Percentiles rank a stretch among this genome's conserved stretches.
These are phyloP conservation scores for Coelastrella sp. DNA, from an alignment of 139 green algal species.

Conservation along the genomic window DNA sequence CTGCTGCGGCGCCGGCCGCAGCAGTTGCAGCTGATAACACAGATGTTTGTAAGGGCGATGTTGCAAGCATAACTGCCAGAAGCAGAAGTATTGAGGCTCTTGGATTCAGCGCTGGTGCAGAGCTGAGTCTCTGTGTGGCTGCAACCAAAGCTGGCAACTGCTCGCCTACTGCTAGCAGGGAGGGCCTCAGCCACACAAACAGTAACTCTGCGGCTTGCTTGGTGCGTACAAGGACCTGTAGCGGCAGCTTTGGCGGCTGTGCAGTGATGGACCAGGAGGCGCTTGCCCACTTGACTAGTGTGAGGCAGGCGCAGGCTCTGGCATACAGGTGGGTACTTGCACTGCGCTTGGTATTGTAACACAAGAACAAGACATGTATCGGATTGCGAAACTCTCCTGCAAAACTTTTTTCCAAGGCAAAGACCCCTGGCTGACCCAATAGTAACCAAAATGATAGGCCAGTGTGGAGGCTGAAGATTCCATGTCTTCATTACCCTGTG, in stretches of 20 bases:
- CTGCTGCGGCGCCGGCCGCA: background rate
- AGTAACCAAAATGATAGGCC: no score
- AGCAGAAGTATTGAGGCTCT: background rate
- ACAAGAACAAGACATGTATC: no score
- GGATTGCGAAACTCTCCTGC: no score
- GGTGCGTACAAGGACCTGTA: background rate
- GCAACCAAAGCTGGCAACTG: no score
- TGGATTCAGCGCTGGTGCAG: no score
- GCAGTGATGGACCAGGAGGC: background rate
- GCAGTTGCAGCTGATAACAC: background rate
- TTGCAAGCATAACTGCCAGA: background rate
- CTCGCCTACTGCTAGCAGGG: background rate
- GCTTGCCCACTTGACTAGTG: background rate
- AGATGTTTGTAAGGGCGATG: no score
- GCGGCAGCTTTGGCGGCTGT: background rate
- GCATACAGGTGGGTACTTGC: conserved; percentile 6
- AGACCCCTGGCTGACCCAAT: no score
- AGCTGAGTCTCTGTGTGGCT: no score
- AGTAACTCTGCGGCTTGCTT: background rate
- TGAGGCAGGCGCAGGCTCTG: conserved; percentile 7
- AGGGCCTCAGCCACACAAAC: background rate
- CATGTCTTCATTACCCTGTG: no score
- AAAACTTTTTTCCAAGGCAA: no score
- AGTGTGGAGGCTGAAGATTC: background rate
- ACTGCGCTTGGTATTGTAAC: no score